phyloP scores from a whole-genome alignment of 345 rosid species.

The Geranium brycei region DNA sequence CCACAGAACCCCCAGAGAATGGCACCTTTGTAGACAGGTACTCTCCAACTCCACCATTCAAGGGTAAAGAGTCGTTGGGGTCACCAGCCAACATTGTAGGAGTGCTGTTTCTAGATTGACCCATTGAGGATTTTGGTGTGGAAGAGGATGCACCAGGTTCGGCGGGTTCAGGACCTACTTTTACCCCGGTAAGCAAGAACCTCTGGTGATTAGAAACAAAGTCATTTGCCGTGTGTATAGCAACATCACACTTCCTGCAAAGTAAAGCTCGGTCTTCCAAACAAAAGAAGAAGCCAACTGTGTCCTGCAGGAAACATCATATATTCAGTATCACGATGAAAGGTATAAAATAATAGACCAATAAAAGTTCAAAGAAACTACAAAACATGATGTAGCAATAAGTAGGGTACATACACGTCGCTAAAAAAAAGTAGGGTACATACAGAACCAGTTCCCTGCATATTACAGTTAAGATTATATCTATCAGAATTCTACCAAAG shows the following conservation, averaged over 20 bases:
- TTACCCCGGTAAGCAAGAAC: conserved; percentile 85
- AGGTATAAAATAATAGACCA: background rate
- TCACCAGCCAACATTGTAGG: conserved; percentile 19
- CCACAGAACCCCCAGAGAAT: conserved; percentile 49
- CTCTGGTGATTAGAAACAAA: conserved; percentile 80
- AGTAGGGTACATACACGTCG: no score
- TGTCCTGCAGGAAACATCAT: conserved; percentile 40
- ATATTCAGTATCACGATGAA: conserved; percentile 3
- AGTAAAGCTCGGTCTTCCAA: conserved; percentile 88
- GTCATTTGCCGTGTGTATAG: conserved; percentile 61
- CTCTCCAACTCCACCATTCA: conserved; percentile 20
- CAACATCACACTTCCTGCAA: conserved; percentile 88
- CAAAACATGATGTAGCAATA: no score
- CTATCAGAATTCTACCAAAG: background rate
- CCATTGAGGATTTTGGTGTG: conserved; percentile 29
- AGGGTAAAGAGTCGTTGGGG: conserved; percentile 21
- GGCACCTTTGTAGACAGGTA: conserved; percentile 24
- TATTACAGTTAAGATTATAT: background rate
- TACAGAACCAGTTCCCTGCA: background rate
- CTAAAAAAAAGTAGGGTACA: no score
- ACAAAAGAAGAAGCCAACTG: conserved; percentile 89
- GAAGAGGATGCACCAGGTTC: conserved; percentile 45
- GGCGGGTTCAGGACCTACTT: conserved; percentile 66
- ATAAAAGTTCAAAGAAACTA: background rate
- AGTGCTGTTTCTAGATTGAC: conserved; percentile 27